phyloP scores from a whole-genome alignment of 2,329 filamentous ascomycete species.

The Fusarium sp. region DNA sequence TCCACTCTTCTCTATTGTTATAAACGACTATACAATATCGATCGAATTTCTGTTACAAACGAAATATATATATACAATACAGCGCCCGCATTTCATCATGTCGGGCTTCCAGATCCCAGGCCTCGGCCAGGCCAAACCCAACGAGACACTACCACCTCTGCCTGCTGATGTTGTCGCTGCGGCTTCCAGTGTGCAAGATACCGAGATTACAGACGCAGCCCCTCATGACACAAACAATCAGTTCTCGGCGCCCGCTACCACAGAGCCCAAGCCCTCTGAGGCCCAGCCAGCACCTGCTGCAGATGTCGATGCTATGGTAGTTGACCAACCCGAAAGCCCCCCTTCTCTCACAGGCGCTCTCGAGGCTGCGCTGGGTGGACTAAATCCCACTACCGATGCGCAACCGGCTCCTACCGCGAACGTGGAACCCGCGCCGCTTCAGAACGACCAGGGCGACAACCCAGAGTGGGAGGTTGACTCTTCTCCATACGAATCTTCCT shows the following conservation, averaged over 20 bases:
- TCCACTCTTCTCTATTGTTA: not conserved
- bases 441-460: constrained; percentile 58
- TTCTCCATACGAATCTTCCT: constrained; percentile 78
- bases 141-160: constrained; percentile 57
- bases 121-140: constrained; percentile 58
- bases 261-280: constrained; percentile 21
- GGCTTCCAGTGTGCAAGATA: constrained; percentile 46
- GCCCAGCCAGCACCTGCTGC: constrained; percentile 13
- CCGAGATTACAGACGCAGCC: constrained; percentile 38
- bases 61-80: not conserved
- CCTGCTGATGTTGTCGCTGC: constrained; percentile 51
- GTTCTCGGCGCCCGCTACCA: not conserved
- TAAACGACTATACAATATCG: too few relatives aligned
- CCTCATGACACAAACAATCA: constrained; percentile 11
- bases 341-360: constrained; percentile 58
- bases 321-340: constrained; percentile 54
- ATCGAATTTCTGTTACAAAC: not conserved
- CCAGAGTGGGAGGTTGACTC: constrained; percentile 90
- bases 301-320: constrained; percentile 53
- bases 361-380: constrained; percentile 59
- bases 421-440: constrained; percentile 43
- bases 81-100: constrained; percentile 45
- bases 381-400: constrained; percentile 42
- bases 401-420: constrained; percentile 29
- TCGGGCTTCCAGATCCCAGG: constrained; percentile 60